Evolutionary conservation across 768 basidiomycete genomes (phyloP), one percentile per base, ranked within the genome.

Genomic region (Boletus rufocinnamomeus): DNA sequence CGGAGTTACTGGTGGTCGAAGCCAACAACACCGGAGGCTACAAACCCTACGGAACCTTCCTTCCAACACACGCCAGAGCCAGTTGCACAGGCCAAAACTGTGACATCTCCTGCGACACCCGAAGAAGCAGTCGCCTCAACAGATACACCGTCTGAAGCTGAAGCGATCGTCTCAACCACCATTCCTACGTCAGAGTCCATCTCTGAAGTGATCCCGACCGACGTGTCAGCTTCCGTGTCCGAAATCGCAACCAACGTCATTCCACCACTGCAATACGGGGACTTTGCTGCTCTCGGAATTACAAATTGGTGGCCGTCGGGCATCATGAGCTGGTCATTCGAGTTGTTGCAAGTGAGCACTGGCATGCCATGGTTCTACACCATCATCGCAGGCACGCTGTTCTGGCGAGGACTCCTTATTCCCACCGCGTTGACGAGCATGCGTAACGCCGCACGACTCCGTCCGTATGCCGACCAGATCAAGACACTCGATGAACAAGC

Each of bases 361-460:
- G 87, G 85, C 38, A 73, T 93, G 58, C 87, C 89, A 0, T 95
- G 93, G 92, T 90, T 90, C 76, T 84, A 86, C 79, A 88, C 91
- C 49, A 90, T 95, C 72, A 73, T 93, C 45, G 76, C 74, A 6
- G 84, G 85, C 30, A 84, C 86, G 28, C 54, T 87, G 13, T 66
- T 85, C 67, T 84, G 88, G 78, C 85, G 88, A 23, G 50, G 81
- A 21, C 47, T 80, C 50, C 77, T 89, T 47, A 70, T 91, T 52
- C 90, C 89, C 2, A 74, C 88, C 63, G 74, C 81, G 27, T 74
- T 92, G 50, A 75, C 76, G 54, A 80, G 80, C 52, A 70, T 86
- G 60, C 83, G 81, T 57, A 84, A 84, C 63, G 75, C 83, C 2
- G 82, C 86, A 47, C 66, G 28, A 69, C 78, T 52, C 63, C 74